Evolutionary conservation across 306 rosid genomes (phyloP).

Genomic region (Malus sylvestris): DNA sequence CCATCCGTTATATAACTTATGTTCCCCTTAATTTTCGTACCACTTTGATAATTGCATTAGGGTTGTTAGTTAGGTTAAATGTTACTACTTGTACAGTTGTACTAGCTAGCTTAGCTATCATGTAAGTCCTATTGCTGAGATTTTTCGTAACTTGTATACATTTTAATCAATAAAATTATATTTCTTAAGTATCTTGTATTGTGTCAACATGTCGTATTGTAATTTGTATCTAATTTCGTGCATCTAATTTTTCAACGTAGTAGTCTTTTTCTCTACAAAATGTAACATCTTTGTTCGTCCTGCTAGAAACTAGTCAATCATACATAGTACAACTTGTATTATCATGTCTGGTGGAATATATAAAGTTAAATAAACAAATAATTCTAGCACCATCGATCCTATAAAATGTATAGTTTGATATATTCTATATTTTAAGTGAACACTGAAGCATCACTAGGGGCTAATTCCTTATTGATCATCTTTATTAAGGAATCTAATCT

Average conservation of each 20-base stretch:
- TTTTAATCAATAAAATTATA: too few species aligned
- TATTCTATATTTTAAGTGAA: background rate
- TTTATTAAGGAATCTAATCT: constrained; percentile 18
- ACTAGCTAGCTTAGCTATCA: background rate
- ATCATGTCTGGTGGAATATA: too few species aligned
- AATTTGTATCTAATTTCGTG: too few species aligned
- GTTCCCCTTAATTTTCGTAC: background rate
- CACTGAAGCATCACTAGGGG: background rate
- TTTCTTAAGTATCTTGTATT: too few species aligned
- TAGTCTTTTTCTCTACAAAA: too few species aligned
- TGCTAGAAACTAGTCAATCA: background rate
- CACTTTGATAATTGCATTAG: background rate
- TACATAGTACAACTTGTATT: constrained; percentile 4
- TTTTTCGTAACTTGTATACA: too few species aligned
- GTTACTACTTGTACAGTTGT: too few species aligned
- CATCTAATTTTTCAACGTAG: too few species aligned
- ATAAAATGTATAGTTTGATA: background rate
- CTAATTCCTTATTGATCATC: background rate
- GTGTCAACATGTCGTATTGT: too few species aligned
- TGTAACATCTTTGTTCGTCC: background rate
- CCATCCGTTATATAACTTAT: background rate
- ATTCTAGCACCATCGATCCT: background rate
- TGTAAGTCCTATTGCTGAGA: too few species aligned
- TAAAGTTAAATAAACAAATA: constrained; percentile 18
- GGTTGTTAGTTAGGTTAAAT: background rate